Conservation (phyloP, 2,329 filamentous ascomycete species). For the Colletotrichum siamense region DNA sequence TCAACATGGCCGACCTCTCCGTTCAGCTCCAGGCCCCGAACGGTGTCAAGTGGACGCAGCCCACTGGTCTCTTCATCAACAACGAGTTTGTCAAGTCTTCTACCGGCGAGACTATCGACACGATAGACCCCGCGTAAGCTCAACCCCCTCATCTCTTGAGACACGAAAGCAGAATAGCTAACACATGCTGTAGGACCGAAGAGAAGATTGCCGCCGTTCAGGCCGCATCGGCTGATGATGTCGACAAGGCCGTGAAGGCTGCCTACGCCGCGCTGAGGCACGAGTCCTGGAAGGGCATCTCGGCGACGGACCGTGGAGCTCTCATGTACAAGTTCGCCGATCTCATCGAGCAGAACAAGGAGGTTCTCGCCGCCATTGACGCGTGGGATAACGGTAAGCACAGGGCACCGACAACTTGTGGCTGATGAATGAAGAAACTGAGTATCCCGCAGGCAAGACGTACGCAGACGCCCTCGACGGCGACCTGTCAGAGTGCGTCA, state of each 20-base stretch:
- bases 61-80: conserved; percentile 78
- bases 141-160: not conserved
- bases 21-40: conserved; percentile 73
- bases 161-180: not conserved
- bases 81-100: conserved; percentile 73
- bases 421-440: not conserved
- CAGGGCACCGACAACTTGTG: not conserved
- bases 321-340: conserved; percentile 75
- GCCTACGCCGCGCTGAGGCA: conserved; percentile 73
- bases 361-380: conserved; percentile 59
- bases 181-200: not conserved
- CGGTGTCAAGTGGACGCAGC: conserved; percentile 70
- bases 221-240: conserved; percentile 67
- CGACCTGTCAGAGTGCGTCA: conserved; percentile 58
- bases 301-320: conserved; percentile 69
- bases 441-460: conserved; percentile 52
- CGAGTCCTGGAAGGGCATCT: conserved; percentile 71
- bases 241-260: conserved; percentile 68
- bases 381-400: conserved; percentile 69
- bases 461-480: conserved; percentile 69
- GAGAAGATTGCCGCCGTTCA: conserved; percentile 66
- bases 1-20: conserved; percentile 17
- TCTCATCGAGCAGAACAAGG: conserved; percentile 69
- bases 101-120: conserved; percentile 60
- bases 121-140: conserved; percentile 66